Evolutionary conservation across 768 basidiomycete species (phyloP).

Genomic region (Pleurotus salmoneostramineus): DNA sequence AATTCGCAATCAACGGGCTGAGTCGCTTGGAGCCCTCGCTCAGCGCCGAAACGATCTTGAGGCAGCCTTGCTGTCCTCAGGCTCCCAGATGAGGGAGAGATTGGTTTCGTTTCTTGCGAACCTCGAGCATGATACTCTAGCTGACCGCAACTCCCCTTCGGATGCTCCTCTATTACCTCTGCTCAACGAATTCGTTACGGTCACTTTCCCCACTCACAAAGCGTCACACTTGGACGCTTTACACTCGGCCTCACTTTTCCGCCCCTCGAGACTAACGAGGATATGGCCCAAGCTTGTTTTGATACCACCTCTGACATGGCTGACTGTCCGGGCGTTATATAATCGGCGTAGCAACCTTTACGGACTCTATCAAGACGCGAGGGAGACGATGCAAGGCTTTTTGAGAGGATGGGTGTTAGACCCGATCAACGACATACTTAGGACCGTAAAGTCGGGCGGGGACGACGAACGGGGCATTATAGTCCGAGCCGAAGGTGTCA

Average conservation of each 20-base stretch:
- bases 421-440: slow-evolving; percentile 76
- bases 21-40: slow-evolving; percentile 60
- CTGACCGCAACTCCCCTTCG: background rate
- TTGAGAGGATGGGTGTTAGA: slow-evolving; percentile 82
- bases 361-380: slow-evolving; percentile 53
- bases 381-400: slow-evolving; percentile 70
- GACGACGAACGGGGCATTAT: slow-evolving; percentile 61
- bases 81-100: slow-evolving; percentile 13
- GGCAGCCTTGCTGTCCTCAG: slow-evolving; percentile 20
- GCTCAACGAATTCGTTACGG: slow-evolving; percentile 16
- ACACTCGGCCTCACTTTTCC: slow-evolving; percentile 37
- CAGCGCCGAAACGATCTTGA: slow-evolving; percentile 46
- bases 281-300: slow-evolving; percentile 83
- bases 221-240: slow-evolving; percentile 24
- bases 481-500: slow-evolving; percentile 76
- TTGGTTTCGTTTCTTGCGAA: slow-evolving; percentile 15
- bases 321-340: slow-evolving; percentile 47
- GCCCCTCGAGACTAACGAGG: slow-evolving; percentile 65
- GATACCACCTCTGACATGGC: slow-evolving; percentile 63
- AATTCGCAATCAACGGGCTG: slow-evolving; percentile 65
- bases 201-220: slow-evolving; percentile 23
- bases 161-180: background rate
- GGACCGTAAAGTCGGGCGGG: slow-evolving; percentile 79
- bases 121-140: slow-evolving; percentile 12
- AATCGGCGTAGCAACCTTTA: slow-evolving; percentile 55